Evolutionary conservation across 78 protist genomes (phyloP), one percentile per base, ranked within the genome.

Genomic region (Dictyostelium purpureum): DNA sequence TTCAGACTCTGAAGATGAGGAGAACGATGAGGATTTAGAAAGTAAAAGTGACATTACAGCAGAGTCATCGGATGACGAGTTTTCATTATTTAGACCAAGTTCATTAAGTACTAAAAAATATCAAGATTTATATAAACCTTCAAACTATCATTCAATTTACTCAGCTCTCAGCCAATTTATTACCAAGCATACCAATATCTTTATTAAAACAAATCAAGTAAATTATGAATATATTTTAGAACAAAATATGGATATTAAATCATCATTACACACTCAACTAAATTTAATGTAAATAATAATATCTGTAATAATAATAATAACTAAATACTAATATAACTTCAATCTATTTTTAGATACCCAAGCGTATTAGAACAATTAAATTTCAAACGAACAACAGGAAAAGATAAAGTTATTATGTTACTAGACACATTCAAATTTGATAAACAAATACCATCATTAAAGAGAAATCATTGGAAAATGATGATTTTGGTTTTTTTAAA

Each of bases 391-490:
- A 35, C 49, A n/a, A 61, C 10, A 45, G n/a, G 43, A 9, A 70
- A 59, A 73, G 73, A 57, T 10, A 24, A 65, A 19, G 11, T 73
- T n/a, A 16, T 19, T 42, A 43, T 61, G 21, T 61, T 85, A 21
- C 21, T 85, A n/a, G 83, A 85, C 11, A 85, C 92, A 24, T 85
- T 85, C 35, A 71, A 63, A 43, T 54, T 85, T 28, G 47, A 18
- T 16, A 70, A 66, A 74, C 76, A 81, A 18, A 76, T 85, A 56
- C 92, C 92, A 59, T 85, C 92, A 45, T 31, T 85, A 26, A 52
- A 49, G 43, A 33, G 56, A 26, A 59, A 56, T 42, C 45, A 85
- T 73, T 85, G 92, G 92, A 85, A 74, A 73, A 66, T 85, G 82
- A 57, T 85, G 16, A 12, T 85, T 10, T 52, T 85, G 3, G 76